A percentile compares a stretch with the other conserved stretches of the same genome.
phyloP scores from a whole-genome alignment of 169 alveolate genomes.

The Miamiensis avidus region DNA sequence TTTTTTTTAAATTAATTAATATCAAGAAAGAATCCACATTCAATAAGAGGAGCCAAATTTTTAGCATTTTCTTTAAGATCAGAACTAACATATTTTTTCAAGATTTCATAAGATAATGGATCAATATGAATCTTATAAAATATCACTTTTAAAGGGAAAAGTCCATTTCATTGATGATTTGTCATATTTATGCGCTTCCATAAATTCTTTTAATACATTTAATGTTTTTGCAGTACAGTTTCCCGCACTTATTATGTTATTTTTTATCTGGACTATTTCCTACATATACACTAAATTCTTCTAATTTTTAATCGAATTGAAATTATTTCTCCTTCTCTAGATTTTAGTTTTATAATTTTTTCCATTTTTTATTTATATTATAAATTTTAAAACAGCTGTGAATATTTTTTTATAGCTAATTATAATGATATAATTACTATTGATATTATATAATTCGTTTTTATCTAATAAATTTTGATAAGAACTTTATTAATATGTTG shows the following conservation, averaged over 20 bases:
- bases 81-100: slow-evolving; percentile 8
- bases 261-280: slow-evolving; percentile 7
- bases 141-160: slow-evolving; percentile 22
- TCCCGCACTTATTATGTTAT: slow-evolving; percentile 1
- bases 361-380: background rate
- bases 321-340: slow-evolving; percentile 7
- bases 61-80: slow-evolving; percentile 19
- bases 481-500: too few relatives aligned
- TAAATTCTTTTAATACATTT: slow-evolving; percentile 11
- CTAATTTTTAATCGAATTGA: slow-evolving; percentile 8
- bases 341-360: background rate
- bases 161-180: slow-evolving; percentile 9
- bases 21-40: slow-evolving; percentile 21
- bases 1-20: slow-evolving; percentile 19
- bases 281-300: slow-evolving; percentile 8
- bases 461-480: too few relatives aligned
- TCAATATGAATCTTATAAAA: slow-evolving; percentile 28
- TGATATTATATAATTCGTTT: too few relatives aligned
- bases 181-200: slow-evolving; percentile 22
- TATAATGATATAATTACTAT: too few relatives aligned
- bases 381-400: too few relatives aligned
- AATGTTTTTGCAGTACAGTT: slow-evolving; percentile 10
- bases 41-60: slow-evolving; percentile 17
- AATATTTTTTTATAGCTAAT: too few relatives aligned
- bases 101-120: slow-evolving; percentile 16